Conservation (phyloP, 176 grass and related monocot genomes). For the Phoenix dactylifera region DNA sequence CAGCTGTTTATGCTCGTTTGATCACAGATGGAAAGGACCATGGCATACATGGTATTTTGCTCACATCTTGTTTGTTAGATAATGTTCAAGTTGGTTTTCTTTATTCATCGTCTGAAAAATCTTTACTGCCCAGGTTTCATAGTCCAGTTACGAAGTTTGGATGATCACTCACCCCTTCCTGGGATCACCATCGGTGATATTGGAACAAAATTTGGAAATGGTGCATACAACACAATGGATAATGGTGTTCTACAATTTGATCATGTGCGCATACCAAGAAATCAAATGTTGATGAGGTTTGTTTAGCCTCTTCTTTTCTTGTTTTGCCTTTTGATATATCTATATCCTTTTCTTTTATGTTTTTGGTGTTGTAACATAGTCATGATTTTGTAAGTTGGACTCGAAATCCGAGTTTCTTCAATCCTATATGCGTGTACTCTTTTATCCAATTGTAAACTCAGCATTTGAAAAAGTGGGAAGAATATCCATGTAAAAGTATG, state of each 20-base stretch:
- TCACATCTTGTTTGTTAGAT: slow-evolving; percentile 8
- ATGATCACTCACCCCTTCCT: slow-evolving; percentile 88
- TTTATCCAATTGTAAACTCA: no score
- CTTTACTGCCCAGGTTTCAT: slow-evolving; percentile 64
- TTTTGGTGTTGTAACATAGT: no score
- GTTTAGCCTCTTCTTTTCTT: background rate
- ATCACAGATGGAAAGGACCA: slow-evolving; percentile 90
- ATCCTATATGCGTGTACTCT: no score
- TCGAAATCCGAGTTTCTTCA: no score
- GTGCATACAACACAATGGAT: slow-evolving; percentile 96
- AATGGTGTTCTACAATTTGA: slow-evolving; percentile 93
- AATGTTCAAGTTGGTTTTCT: background rate
- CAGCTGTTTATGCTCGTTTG: slow-evolving; percentile 77
- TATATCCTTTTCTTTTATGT: no score
- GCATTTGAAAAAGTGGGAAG: no score
- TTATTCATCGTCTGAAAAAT: slow-evolving; percentile 14
- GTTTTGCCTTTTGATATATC: background rate
- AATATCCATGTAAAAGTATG: no score
- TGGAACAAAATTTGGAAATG: slow-evolving; percentile 89
- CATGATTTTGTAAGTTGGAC: no score
- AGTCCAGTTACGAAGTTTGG: slow-evolving; percentile 86
- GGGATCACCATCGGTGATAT: slow-evolving; percentile 93
- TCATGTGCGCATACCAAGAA: slow-evolving; percentile 89
- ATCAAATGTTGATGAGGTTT: slow-evolving; percentile 89
- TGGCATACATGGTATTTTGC: slow-evolving; percentile 71